Base-by-base conservation (phyloP, 139 green algal species). In the Chlamydomonas sp. region DNA sequence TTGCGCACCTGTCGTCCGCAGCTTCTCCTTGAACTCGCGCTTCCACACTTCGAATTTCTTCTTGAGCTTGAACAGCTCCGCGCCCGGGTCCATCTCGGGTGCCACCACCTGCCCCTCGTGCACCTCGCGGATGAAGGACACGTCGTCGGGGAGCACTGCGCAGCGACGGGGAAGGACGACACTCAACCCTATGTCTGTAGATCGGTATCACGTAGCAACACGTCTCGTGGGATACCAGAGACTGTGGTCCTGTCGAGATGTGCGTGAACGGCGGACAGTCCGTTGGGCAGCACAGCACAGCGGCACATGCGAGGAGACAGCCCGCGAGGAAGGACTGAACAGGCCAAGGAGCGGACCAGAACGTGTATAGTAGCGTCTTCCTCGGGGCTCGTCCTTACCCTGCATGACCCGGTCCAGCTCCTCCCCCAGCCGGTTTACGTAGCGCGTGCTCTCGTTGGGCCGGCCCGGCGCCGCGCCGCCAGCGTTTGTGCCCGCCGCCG, bases 11-110 rank as follows among this genome's bases (percentile, higher is more conserved):
- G 84, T 88, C 14, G 84, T 88, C 9, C 75, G 63, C 57, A 88
- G 75, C 74, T 88, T 88, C 76, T 88, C 89, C 83, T 94, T 94
- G 86, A 95, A 96, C 63, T 95, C 91, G 57, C 79, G 83, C 74
- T 94, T 91, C 93, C 93, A 96, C 14, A 91, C 72, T 62, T 94
- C 90, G 78, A 93, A 96, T n/a, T 92, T 92, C 79, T 90, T 85
- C 76, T 90, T 78, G 49, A 96, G 90, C 61, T 90, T 91, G 78
- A 83, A 76, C 31, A 95, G 84, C 91, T 96, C 93, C 68, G 86
- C 61, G 20, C 88, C 80, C 0, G 93, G 91, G 84, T 95, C 91
- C 92, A 95, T 95, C 17, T 90, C 90, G 2, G 91, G 91, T 7
- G 93, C 93, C 2, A 88, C 82, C 18, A 89, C 49, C 59, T 83